Evolutionary conservation across 495 filamentous ascomycete species (phyloP).

Genomic region (Penicillium malachiteum): DNA sequence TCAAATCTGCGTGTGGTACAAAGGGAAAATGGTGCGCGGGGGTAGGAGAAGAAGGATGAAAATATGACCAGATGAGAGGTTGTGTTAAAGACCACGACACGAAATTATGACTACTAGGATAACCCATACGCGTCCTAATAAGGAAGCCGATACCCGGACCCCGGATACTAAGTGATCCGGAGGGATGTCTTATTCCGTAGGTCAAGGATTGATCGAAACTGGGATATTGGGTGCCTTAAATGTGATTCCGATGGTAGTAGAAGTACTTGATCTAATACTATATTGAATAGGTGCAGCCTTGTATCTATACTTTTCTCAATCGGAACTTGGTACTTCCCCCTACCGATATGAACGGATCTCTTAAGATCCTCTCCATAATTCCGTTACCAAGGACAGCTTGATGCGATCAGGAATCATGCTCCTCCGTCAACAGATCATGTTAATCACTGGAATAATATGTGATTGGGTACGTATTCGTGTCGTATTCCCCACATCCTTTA

Average conservation of each 20-base stretch:
- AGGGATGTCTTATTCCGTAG: no score
- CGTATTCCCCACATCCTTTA: conserved; percentile 1
- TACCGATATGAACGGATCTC: neutral
- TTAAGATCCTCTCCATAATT: neutral
- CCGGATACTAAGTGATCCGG: no score
- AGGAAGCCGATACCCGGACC: no score
- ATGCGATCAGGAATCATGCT: neutral
- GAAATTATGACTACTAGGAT: no score
- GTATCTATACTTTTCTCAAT: neutral
- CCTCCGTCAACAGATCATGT: neutral
- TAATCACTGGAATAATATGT: neutral
- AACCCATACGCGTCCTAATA: no score
- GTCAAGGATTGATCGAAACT: no score
- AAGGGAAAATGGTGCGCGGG: no score
- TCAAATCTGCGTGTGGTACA: no score
- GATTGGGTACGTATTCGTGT: conserved; percentile 15
- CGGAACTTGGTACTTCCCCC: neutral
- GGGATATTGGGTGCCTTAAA: neutral
- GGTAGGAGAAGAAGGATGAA: no score
- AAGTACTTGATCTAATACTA: neutral
- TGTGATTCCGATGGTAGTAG: neutral
- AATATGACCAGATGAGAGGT: no score
- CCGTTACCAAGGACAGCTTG: neutral
- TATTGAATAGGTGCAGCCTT: neutral
- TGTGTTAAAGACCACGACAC: no score